Evolutionary conservation across 371 early-diverging fungal species (phyloP).

Genomic region (Rhizopus sp.): DNA sequence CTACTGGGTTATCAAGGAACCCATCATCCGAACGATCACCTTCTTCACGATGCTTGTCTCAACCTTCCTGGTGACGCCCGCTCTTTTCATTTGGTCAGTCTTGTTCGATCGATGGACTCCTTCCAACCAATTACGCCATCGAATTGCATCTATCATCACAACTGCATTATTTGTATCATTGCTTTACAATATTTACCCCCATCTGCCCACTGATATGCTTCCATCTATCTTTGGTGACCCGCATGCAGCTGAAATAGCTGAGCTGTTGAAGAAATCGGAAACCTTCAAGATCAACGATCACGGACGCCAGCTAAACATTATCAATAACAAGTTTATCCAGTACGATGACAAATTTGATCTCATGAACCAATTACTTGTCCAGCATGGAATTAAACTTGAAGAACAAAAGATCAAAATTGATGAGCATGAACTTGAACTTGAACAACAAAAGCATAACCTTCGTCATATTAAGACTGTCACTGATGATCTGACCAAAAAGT

Average conservation of each 20-base stretch:
- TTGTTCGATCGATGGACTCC: constrained; percentile 1
- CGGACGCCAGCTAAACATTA: too few relatives aligned
- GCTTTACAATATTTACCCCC: neutral
- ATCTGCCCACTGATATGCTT: neutral
- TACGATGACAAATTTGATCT: too few relatives aligned
- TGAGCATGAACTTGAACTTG: too few relatives aligned
- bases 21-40: constrained; percentile 16
- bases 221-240: neutral
- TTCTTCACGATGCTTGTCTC: constrained; percentile 28
- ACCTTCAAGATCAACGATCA: too few relatives aligned
- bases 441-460: too few relatives aligned
- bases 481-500: constrained; percentile 27
- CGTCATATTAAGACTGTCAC: neutral
- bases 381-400: too few relatives aligned
- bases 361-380: too few relatives aligned
- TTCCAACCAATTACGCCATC: neutral
- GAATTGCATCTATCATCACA: constrained; percentile 4
- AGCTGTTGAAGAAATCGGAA: too few relatives aligned
- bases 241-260: too few relatives aligned
- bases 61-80: constrained; percentile 12
- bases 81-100: constrained; percentile 2
- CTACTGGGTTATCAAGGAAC: constrained; percentile 27
- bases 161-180: neutral
- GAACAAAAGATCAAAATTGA: too few relatives aligned
- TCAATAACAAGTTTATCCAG: too few relatives aligned